Percentiles rank a stretch among this genome's conserved stretches.
Evolutionary conservation across 768 basidiomycete genomes (phyloP).

Genomic region (Leucogyrophana mollusca): DNA sequence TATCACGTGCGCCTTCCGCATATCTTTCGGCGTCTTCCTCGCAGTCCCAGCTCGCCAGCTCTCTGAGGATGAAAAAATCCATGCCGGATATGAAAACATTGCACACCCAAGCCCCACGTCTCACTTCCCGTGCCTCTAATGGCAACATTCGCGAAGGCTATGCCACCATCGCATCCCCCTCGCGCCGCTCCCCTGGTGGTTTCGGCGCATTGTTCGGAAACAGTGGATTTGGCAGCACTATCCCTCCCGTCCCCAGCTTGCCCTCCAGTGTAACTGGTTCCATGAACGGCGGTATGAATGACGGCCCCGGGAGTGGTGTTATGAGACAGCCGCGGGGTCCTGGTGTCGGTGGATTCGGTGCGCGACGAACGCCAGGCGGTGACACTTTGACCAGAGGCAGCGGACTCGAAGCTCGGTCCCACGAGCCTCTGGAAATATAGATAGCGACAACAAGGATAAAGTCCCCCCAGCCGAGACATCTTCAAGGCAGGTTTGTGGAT

Average conservation of each 20-base stretch:
- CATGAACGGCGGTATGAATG: conserved; percentile 43
- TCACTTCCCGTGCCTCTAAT: conserved; percentile 79
- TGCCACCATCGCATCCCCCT: conserved; percentile 82
- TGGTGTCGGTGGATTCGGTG: conserved; percentile 70
- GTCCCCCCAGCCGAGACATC: conserved; percentile 7
- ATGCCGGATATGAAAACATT: conserved; percentile 97
- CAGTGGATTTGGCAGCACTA: conserved; percentile 34
- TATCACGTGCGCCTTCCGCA: conserved; percentile 79
- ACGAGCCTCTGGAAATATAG: conserved; percentile 85
- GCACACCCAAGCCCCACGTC: conserved; percentile 75
- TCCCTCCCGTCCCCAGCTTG: conserved; percentile 81
- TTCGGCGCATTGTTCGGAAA: conserved; percentile 70
- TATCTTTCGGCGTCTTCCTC: conserved; percentile 61
- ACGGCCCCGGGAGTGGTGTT: conserved; percentile 46
- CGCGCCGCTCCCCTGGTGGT: conserved; percentile 70
- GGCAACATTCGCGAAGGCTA: conserved; percentile 87
- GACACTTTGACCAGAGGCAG: conserved; percentile 51
- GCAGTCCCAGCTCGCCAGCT: conserved; percentile 41
- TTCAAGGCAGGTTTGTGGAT: conserved; percentile 17
- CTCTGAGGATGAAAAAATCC: conserved; percentile 91
- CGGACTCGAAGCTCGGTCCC: conserved; percentile 80
- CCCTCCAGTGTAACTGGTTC: conserved; percentile 52
- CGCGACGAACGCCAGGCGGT: conserved; percentile 41
- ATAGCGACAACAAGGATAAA: conserved; percentile 11
- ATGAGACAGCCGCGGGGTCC: conserved; percentile 87